These are phyloP conservation scores for Neurospora hispaniola DNA, from an alignment of 495 filamentous ascomycete genomes.

Conservation along the genomic window DNA sequence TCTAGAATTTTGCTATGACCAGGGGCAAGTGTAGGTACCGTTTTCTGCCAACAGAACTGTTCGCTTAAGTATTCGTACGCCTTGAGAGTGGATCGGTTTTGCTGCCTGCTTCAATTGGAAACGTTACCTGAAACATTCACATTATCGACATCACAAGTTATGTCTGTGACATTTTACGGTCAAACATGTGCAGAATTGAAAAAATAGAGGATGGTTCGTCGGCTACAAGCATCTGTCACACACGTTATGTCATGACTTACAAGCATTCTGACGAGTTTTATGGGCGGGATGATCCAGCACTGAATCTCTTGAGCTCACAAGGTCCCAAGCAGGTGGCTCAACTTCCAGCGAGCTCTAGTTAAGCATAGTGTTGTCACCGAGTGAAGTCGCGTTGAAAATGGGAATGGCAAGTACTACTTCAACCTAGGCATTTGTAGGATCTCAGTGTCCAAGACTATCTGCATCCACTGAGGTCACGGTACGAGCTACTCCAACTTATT, in stretches of 20 bases:
- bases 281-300: background rate
- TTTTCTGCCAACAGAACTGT: background rate
- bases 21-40: background rate
- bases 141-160: background rate
- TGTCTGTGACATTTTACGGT: background rate
- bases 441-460: background rate
- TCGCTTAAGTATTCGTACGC: background rate
- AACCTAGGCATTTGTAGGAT: background rate
- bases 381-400: background rate
- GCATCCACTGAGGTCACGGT: background rate
- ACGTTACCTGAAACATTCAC: background rate
- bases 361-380: background rate
- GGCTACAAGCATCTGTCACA: background rate
- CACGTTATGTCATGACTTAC: background rate
- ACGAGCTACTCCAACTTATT: background rate
- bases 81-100: background rate
- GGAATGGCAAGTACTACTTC: background rate
- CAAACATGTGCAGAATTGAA: too few species aligned
- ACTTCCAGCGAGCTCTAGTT: too few species aligned
- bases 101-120: background rate
- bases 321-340: background rate
- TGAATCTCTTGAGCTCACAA: background rate
- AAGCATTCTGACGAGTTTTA: background rate
- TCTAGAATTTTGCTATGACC: background rate
- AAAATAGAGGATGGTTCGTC: background rate